Base-by-base conservation (phyloP, 352 stramenopile species). In the Phytophthora citricola region DNA sequence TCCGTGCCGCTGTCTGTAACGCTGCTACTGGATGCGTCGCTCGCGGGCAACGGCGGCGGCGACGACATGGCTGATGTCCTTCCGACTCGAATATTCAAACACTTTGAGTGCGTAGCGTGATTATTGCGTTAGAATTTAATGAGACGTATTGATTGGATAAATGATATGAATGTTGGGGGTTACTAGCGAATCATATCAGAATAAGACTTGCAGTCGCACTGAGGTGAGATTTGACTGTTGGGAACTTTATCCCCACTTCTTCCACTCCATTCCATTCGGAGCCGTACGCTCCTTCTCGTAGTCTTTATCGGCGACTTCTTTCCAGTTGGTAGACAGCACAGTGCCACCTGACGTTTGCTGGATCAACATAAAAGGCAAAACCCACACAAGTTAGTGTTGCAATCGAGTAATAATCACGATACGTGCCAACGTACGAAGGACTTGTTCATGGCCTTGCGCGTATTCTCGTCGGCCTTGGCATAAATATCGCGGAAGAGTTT, bases 401-500 rank as follows among this genome's bases (percentile, higher is more conserved):
- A 41, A 27, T 36, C 17, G 1, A 32, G 15, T 24, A 38, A 20
- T 20, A 34, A 39, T 48, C 5, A 34, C 27, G 41, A 15, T 4
- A 45, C 50, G 20, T 59, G 1, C 2, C 14, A 41, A 87, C 84
- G 57, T 78, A 95, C 85, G 62, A 97, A 98, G 14, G 85, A 96
- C 78, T 98, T 97, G 80, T 96, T 96, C 92, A 98, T 98, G 34
- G 92, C 92, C 15, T 91, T 87, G 39, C 90, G 83, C 58, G 92
- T 98, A 62, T 92, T 93, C 46, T 96, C 87, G 61, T 95, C 87
- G 12, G 91, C 91, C 68, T 97, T 97, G 66, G 83, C 76, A 81
- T 97, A 98, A 76, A 98, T 97, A 78, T 98, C 85, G 26, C 77
- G 77, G 70, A 97, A 98, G 9, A 98, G 85, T 55, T 96, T 94